A percentile compares a stretch with the other conserved stretches of the same genome.
These are phyloP conservation scores for Mrakia frigida DNA, from an alignment of 768 basidiomycete genomes.

Conservation along the genomic window DNA sequence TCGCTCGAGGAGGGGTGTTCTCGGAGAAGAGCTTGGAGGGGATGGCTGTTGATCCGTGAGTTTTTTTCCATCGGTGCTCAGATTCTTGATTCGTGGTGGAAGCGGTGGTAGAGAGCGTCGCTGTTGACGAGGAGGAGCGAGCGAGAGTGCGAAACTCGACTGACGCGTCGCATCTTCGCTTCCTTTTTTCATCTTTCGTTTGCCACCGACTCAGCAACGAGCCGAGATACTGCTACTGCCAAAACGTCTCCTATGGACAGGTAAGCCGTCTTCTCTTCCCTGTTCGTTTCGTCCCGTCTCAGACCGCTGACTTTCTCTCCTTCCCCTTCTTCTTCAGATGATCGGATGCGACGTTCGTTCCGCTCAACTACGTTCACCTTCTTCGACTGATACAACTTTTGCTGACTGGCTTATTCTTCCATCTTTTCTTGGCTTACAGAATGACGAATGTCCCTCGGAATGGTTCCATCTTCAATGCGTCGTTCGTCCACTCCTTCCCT, in stretches of 20 bases:
- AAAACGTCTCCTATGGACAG: constrained; percentile 39
- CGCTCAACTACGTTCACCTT: not conserved
- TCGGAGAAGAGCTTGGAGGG: constrained; percentile 6
- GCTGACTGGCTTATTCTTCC: not conserved
- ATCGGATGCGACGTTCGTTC: constrained; percentile 37
- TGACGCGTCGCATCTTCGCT: not conserved
- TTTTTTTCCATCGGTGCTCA: not conserved
- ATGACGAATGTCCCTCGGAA: constrained; percentile 23
- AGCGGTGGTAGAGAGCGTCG: not conserved
- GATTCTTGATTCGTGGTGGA: not conserved
- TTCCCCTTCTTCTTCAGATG: constrained; percentile 34
- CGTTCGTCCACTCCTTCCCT: constrained; percentile 18
- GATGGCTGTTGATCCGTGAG: constrained; percentile 11
- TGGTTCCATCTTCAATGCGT: constrained; percentile 33
- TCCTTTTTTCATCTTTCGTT: not conserved
- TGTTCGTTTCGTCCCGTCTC: not conserved
- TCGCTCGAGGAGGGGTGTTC: not conserved
- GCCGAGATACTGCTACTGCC: constrained; percentile 41
- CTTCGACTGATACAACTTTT: not conserved
- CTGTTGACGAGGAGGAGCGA: no score
- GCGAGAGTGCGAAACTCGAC: no score
- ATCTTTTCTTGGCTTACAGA: no score
- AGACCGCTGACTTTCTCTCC: not conserved
- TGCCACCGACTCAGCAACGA: constrained; percentile 30
- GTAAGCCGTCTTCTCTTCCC: constrained; percentile 6